These are phyloP conservation scores for Scleroderma bovista DNA, from an alignment of 768 basidiomycete species.

Conservation along the genomic window DNA sequence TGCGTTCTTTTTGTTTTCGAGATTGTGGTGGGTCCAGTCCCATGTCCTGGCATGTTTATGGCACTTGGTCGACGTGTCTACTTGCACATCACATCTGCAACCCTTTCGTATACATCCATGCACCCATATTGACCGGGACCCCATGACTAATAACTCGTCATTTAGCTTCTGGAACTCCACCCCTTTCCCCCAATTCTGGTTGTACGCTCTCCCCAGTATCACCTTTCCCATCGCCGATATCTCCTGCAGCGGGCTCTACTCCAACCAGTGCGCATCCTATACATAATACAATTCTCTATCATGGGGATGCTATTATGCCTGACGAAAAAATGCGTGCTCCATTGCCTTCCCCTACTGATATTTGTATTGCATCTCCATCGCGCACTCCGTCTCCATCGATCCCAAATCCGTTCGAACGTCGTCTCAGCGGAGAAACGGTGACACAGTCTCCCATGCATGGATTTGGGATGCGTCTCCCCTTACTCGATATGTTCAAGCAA, in stretches of 20 bases:
- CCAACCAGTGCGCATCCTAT: slow-evolving; percentile 16
- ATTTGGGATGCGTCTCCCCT: slow-evolving; percentile 38
- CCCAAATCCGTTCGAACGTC: slow-evolving; percentile 89
- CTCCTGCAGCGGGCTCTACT: slow-evolving; percentile 8
- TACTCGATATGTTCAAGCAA: slow-evolving; percentile 51
- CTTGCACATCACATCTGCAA: no score
- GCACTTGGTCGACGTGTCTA: no score
- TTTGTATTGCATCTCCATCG: slow-evolving; percentile 26
- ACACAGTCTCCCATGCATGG: slow-evolving; percentile 18
- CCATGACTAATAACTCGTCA: background rate
- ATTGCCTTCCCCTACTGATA: slow-evolving; percentile 15
- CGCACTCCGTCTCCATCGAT: slow-evolving; percentile 34
- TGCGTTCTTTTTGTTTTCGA: background rate
- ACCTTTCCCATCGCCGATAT: slow-evolving; percentile 23
- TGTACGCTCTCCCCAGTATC: slow-evolving; percentile 31
- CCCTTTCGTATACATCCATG: no score
- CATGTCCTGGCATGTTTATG: background rate
- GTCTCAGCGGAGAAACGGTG: slow-evolving; percentile 70
- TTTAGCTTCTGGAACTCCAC: slow-evolving; percentile 27
- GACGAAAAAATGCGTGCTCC: slow-evolving; percentile 11
- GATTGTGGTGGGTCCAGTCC: background rate
- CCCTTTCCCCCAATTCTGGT: slow-evolving; percentile 30
- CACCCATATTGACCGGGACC: no score
- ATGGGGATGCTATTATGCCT: slow-evolving; percentile 2
- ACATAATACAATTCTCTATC: slow-evolving; percentile 8